phyloP scores from a whole-genome alignment of 768 basidiomycete genomes.

The Tylopilus rubrobrunneus region DNA sequence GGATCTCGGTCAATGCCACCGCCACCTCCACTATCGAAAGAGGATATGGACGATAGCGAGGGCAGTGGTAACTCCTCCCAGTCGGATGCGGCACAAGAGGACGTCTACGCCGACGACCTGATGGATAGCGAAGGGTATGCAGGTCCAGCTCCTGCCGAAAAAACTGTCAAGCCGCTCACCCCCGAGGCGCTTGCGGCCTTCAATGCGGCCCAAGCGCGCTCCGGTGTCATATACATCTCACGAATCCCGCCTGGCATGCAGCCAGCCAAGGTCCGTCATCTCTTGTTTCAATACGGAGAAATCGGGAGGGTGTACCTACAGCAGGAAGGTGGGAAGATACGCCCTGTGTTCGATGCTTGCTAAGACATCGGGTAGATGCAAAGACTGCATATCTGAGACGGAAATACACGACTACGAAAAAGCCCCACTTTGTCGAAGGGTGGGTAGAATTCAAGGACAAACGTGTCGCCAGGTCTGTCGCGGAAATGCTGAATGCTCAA shows the following conservation, averaged over 20 bases:
- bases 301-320: constrained; percentile 91
- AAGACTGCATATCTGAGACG: constrained; percentile 82
- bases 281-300: constrained; percentile 87
- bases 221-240: constrained; percentile 92
- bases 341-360: background rate
- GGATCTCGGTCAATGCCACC: background rate
- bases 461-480: constrained; percentile 81
- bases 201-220: constrained; percentile 65
- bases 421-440: constrained; percentile 88
- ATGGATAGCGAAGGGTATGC: constrained; percentile 60
- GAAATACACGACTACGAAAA: constrained; percentile 80
- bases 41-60: background rate
- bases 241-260: constrained; percentile 98
- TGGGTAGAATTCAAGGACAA: constrained; percentile 99
- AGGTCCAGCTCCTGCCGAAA: constrained; percentile 38
- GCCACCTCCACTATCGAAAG: background rate
- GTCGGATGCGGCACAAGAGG: constrained; percentile 19
- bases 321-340: constrained; percentile 66
- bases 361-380: constrained; percentile 48
- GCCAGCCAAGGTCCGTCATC: constrained; percentile 90
- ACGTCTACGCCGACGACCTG: constrained; percentile 26
- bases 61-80: background rate
- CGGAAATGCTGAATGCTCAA: constrained; percentile 94
- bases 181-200: constrained; percentile 72
- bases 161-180: constrained; percentile 69